Conservation (phyloP, 306 rosid genomes). For the Arachis hypogaea region DNA sequence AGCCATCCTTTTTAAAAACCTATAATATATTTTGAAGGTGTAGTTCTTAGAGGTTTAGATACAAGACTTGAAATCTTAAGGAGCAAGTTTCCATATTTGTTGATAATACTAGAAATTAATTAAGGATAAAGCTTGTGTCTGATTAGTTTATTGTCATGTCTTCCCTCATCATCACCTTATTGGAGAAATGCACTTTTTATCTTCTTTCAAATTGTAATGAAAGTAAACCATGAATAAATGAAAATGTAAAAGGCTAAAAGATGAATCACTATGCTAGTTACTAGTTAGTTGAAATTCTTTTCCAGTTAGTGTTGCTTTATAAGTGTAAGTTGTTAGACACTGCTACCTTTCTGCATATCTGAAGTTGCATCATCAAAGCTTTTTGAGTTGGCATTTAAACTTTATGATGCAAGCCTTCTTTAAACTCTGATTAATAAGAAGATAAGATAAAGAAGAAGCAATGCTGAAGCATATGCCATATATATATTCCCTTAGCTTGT, state of each 20-base stretch:
- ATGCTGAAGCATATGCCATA: slow-evolving; percentile 5
- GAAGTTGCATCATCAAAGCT: slow-evolving; percentile 44
- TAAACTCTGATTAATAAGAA: slow-evolving; percentile 7
- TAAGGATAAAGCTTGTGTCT: not conserved
- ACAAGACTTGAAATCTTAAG: not conserved
- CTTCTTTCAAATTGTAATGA: not conserved
- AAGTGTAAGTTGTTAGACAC: not conserved
- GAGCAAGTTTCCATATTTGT: not conserved
- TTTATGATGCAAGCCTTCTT: slow-evolving; percentile 50
- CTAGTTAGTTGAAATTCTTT: not conserved
- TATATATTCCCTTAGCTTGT: not conserved
- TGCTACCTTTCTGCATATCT: slow-evolving; percentile 16
- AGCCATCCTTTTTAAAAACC: not conserved
- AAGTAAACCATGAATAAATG: slow-evolving; percentile 7
- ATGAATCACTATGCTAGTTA: not conserved
- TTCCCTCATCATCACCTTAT: not conserved
- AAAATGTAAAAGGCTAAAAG: slow-evolving; percentile 17
- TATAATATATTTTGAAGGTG: not conserved
- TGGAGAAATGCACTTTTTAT: slow-evolving; percentile 1
- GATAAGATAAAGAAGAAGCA: slow-evolving; percentile 10
- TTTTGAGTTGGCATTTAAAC: slow-evolving; percentile 53
- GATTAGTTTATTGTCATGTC: not conserved
- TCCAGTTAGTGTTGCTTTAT: not conserved
- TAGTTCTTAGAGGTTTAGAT: not conserved
- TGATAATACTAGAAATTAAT: not conserved